phyloP scores from a whole-genome alignment of 495 filamentous ascomycete genomes.

The Trichoderma virens region DNA sequence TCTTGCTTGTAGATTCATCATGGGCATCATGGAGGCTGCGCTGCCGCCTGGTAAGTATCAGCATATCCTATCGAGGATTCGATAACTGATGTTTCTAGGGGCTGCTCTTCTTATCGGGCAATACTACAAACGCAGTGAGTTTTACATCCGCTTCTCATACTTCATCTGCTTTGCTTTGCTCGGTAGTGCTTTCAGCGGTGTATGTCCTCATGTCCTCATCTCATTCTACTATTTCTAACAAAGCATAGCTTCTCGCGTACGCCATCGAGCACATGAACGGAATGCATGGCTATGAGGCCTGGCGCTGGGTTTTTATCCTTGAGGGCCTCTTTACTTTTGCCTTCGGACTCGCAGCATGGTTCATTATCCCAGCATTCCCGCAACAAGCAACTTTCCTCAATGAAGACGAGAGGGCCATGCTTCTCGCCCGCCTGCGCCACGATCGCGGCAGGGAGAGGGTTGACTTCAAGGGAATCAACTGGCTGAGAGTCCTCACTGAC shows the following conservation, averaged over 20 bases:
- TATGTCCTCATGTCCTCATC: conserved; percentile 34
- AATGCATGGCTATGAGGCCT: conserved; percentile 46
- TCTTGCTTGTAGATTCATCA: neutral
- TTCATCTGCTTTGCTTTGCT: neutral
- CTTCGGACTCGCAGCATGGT: conserved; percentile 51
- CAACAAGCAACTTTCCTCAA: conserved; percentile 6
- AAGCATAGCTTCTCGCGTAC: conserved; percentile 69
- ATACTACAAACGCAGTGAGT: conserved; percentile 61
- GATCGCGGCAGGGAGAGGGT: conserved; percentile 63
- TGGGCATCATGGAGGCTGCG: neutral
- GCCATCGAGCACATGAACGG: conserved; percentile 63
- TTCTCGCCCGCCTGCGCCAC: neutral
- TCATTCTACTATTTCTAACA: conserved; percentile 68
- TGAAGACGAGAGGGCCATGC: conserved; percentile 2
- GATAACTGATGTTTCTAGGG: neutral
- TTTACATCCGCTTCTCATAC: conserved; percentile 39
- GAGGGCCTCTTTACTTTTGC: conserved; percentile 63
- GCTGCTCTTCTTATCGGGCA: neutral
- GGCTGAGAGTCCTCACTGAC: conserved; percentile 30
- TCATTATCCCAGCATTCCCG: conserved; percentile 63
- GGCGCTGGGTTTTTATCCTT: conserved; percentile 59
- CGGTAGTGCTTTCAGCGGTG: neutral
- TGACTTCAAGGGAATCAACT: conserved; percentile 37
- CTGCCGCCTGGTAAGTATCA: neutral
- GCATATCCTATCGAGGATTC: neutral